Base-by-base conservation (phyloP, 108 stramenopile genomes). In the Asterionellopsis glacialis region DNA sequence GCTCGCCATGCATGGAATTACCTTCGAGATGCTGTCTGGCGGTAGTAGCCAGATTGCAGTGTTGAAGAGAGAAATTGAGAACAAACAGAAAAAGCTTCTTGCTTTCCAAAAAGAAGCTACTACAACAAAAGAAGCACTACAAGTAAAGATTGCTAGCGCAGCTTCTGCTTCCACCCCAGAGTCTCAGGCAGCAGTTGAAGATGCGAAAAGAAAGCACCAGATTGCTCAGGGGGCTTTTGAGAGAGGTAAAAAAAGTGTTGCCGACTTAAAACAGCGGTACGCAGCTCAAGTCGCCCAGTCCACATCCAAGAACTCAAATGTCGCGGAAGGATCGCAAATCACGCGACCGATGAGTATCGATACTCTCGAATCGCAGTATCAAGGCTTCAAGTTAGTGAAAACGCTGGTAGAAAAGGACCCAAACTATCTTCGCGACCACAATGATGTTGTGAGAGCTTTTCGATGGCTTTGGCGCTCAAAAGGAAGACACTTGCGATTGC, bases 401-500 rank as follows among this genome's bases (percentile, higher is more conserved):
- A 79, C 74, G 24, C 69, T 94, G 15, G 65, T 83, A 9, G 27
- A 51, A 19, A 19, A 81, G 27, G 75, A 94, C 61, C 19, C 33
- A n/a, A 55, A 19, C 7, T 89, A 87, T 59, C 60, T 94, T 15
- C 59, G 51, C 14, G 70, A 83, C 0, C 87, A 94, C 61, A 81
- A 81, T 48, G 88, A 88, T 45, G 76, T 94, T 48, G 69, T 90
- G 19, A 60, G 87, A 23, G 89, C 89, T 9, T 74, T 94, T 39
- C 80, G 88, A 13, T 86, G 83, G 89, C 75, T 94, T 0, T 94
- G 93, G 93, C 72, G 87, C 27, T 87, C 85, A 53, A 88, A 86
- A 47, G 93, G 89, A 7, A 65, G 93, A n/a, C 81, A 77, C 60
- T 72, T 89, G 39, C 74, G 93, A 11, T 68, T 89, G 52, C 68